A percentile compares a stretch with the other conserved stretches of the same genome.
Conservation (phyloP, 2,329 filamentous ascomycete genomes). For the Davidsoniella virescens region DNA sequence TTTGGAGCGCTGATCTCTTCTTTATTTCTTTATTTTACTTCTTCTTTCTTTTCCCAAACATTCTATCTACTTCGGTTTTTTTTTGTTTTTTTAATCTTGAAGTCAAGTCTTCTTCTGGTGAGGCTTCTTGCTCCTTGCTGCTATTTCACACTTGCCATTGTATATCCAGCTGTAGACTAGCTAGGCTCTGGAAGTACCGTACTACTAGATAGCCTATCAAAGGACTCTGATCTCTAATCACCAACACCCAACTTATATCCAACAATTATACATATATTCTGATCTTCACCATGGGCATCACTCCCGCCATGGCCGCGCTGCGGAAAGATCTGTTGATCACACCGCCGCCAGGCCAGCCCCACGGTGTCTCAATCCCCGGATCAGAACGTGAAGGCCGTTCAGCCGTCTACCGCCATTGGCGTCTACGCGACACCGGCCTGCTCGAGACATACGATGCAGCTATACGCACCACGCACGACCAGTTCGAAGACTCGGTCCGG, state of each 20-base stretch:
- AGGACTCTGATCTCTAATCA: background rate
- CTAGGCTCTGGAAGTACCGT: no score
- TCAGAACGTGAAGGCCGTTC: constrained; percentile 57
- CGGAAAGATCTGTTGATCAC: constrained; percentile 33
- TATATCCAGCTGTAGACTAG: no score
- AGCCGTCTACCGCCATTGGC: constrained; percentile 70
- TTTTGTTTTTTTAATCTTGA: no score
- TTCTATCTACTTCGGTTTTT: no score
- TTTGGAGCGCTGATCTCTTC: background rate
- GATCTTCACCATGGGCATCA: background rate
- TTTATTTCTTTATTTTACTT: background rate
- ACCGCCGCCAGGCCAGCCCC: constrained; percentile 60
- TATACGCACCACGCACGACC: constrained; percentile 58
- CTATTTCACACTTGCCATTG: no score
- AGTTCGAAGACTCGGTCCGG: constrained; percentile 55
- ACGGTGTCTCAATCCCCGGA: constrained; percentile 61
- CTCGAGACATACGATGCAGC: constrained; percentile 56
- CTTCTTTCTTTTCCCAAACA: background rate
- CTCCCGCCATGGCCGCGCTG: constrained; percentile 5
- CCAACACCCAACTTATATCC: background rate
- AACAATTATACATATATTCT: background rate
- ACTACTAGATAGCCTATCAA: no score
- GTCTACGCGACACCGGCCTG: constrained; percentile 52
- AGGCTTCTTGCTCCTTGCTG: no score
- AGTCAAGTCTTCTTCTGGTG: no score